Base-by-base conservation (phyloP, 352 stramenopile species). In the Phytophthora podocarpi region DNA sequence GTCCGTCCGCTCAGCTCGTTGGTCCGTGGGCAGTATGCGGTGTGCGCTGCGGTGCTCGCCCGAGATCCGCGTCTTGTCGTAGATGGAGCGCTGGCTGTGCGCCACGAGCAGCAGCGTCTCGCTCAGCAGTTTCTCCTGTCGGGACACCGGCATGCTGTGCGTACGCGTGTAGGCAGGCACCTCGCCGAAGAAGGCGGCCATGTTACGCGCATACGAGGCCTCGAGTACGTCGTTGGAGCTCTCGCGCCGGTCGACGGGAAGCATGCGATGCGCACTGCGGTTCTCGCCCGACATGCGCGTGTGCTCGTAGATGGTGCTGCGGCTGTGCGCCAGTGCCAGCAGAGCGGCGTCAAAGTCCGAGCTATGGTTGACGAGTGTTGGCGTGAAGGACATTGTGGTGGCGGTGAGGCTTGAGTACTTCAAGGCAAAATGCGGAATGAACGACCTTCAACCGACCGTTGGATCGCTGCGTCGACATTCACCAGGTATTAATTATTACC, bases 241-340 rank as follows among this genome's bases (percentile, higher is more conserved):
- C 56, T 82, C 74, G 18, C 42, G 60, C 13, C 53, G 53, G 64
- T 87, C 62, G 41, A 80, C 71, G 18, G 72, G 72, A 37, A 87
- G 67, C 55, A 71, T 60, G 37, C 48, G 67, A 53, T 74, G 69
- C 55, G 64, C 70, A 41, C 60, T 72, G 49, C 74, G 62, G 41
- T 85, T 70, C 63, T 87, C 78, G 55, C 78, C 75, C 26, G 78
- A 78, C 73, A 87, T 87, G 67, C 75, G 75, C 67, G 73, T 78
- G 67, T 66, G 60, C 32, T 83, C 73, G 66, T 87, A 87, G 62
- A 87, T 85, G 40, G 75, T 84, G 49, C 46, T 39, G n/a, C 66
- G 59, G 47, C 59, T 67, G 48, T 66, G 60, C 42, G 70, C 50
- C 11, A 64, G 41, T 40, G 59, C 39, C 36, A 78, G 48, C 55